phyloP scores from a whole-genome alignment of 2,329 filamentous ascomycete species.

The Pestalotiopsis sp. region DNA sequence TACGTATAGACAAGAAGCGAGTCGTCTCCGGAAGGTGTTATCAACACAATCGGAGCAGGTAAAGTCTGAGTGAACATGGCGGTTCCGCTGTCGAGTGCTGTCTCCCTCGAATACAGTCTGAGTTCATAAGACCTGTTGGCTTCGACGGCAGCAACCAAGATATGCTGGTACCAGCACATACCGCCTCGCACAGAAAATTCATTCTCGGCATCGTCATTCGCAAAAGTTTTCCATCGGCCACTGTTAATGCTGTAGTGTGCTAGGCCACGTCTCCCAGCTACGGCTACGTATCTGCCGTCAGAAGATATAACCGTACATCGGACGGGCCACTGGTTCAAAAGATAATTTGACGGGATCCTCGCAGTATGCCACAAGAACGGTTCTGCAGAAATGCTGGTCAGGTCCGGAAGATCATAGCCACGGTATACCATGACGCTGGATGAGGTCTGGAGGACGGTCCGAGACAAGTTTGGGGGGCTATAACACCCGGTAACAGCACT shows the following conservation, averaged over 20 bases:
- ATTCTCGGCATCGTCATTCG: constrained; percentile 77
- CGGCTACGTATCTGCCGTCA: constrained; percentile 90
- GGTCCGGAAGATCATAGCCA: constrained; percentile 86
- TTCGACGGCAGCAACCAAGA: constrained; percentile 92
- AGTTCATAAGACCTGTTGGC: constrained; percentile 79
- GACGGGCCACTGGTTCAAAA: constrained; percentile 93
- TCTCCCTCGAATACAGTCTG: constrained; percentile 89
- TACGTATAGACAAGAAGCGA: constrained; percentile 96
- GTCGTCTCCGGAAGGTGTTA: constrained; percentile 87
- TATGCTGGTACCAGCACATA: constrained; percentile 98
- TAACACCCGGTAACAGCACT: constrained; percentile 93
- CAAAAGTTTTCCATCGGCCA: constrained; percentile 93
- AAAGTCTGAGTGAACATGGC: constrained; percentile 77
- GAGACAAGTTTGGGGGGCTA: constrained; percentile 84
- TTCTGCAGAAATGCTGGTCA: constrained; percentile 89
- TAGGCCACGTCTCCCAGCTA: constrained; percentile 89
- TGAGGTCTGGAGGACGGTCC: constrained; percentile 85
- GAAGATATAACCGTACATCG: constrained; percentile 82
- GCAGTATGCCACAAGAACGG: constrained; percentile 94
- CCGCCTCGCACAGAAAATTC: constrained; percentile 91
- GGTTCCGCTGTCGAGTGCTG: constrained; percentile 70
- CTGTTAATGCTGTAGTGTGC: constrained; percentile 96
- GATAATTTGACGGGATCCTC: constrained; percentile 80
- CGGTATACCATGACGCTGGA: constrained; percentile 89
- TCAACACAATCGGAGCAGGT: constrained; percentile 82